These are phyloP conservation scores for Phellopilus nigrolimitatus DNA, from an alignment of 1,284 basidiomycete species.

Conservation along the genomic window DNA sequence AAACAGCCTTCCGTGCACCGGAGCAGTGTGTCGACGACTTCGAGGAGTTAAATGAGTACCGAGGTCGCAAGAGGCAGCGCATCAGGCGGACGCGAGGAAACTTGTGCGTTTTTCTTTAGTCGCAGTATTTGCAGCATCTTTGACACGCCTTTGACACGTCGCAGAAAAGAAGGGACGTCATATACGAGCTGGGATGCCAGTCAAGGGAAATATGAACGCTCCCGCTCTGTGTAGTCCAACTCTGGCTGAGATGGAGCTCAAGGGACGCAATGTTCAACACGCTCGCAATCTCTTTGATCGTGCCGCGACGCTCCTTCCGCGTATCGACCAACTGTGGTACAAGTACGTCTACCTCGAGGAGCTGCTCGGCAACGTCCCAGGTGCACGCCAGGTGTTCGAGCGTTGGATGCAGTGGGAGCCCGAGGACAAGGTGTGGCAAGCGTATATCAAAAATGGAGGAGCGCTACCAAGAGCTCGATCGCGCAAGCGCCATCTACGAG, in stretches of 20 bases:
- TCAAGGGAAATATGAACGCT: conserved; percentile 92
- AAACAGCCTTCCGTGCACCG: conserved; percentile 86
- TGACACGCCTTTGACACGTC: too few relatives aligned
- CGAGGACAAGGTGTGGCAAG: conserved; percentile 98
- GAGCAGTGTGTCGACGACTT: conserved; percentile 94
- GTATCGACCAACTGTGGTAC: conserved; percentile 96
- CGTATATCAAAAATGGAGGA: conserved; percentile 97
- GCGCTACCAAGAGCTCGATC: conserved; percentile 87
- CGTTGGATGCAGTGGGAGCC: conserved; percentile 99
- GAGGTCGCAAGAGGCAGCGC: conserved; percentile 87
- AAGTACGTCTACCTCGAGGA: conserved; percentile 99
- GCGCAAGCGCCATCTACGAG: conserved; percentile 92
- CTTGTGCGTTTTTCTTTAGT: conserved; percentile 46
- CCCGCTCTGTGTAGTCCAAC: conserved; percentile 90
- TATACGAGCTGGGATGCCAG: conserved; percentile 91
- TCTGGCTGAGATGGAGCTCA: conserved; percentile 99
- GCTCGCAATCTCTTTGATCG: conserved; percentile 96
- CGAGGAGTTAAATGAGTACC: conserved; percentile 95
- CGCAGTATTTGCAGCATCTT: conserved; percentile 6
- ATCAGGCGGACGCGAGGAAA: conserved; percentile 87
- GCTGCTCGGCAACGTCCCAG: conserved; percentile 91
- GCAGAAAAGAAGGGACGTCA: conserved; percentile 74
- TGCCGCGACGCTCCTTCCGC: conserved; percentile 91
- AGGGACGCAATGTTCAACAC: conserved; percentile 94
- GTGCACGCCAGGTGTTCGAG: conserved; percentile 96